Evolutionary conservation across 75 land plant species (phyloP), one percentile per base, ranked within the genome.

Genomic region (Picea sitchensis): DNA sequence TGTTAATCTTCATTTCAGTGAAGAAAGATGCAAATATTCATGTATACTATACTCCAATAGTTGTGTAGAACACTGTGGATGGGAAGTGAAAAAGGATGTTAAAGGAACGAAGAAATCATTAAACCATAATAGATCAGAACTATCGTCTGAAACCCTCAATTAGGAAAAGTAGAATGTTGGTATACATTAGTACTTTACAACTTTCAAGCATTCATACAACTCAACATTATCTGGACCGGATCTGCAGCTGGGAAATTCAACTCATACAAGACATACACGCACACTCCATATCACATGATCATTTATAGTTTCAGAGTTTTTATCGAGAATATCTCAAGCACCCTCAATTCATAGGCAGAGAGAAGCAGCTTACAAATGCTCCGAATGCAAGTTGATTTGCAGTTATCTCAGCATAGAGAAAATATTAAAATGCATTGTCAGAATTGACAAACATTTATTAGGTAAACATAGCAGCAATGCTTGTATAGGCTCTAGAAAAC

Each of bases 331-430:
- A 4, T 71, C 26, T 38, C 3, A 71, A 44, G 51, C 12, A 41
- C 74, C 41, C 13, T 1, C 21, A 51, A 51, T 2, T 1, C 56
- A 61, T 78, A 77, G 47, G 51, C 30, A 61, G 57, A 63, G 56
- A 5, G 31, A 36, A 63, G 5, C 2, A 31, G 56, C 95, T 90
- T 85, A 98, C 99, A 91, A 98, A 98, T 30, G 99, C 99, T 85
- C 94, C 93, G 77, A 98, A 98, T 61, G 99, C 99, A 83, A 94
- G 99, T n/a, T 95, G 91, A 86, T 98, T 93, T 60, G 99, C 98
- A 79, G 98, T 88, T 94, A 98, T 98, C 83, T 98, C 99, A 36
- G 30, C 62, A 38, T 12, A 62, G 23, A 21, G 21, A 58, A 59
- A 67, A 31, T 23, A 65, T 44, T 62, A 34, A 32, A 26, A 61